phyloP scores from a whole-genome alignment of 139 green algal genomes.

The Eudorina sp. region DNA sequence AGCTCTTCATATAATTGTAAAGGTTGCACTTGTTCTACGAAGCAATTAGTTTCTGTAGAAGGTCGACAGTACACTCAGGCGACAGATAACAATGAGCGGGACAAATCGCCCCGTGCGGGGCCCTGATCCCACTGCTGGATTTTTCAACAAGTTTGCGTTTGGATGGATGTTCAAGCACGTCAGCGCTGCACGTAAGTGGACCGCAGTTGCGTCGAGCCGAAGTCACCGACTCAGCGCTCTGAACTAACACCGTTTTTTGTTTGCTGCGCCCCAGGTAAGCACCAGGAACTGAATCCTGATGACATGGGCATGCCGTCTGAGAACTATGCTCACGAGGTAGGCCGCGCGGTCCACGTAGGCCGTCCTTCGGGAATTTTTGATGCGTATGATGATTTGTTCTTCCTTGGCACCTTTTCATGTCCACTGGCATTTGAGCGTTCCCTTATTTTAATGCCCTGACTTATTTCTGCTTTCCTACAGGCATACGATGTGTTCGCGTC shows the following conservation, averaged over 20 bases:
- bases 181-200: background rate
- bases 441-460: too few species aligned
- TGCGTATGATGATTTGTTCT: too few species aligned
- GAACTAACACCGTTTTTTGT: background rate
- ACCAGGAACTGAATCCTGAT: background rate
- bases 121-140: constrained; percentile 21
- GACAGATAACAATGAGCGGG: background rate
- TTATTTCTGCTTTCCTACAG: background rate
- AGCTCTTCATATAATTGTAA: too few species aligned
- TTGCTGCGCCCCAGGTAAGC: background rate
- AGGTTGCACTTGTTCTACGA: too few species aligned
- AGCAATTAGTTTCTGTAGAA: too few species aligned
- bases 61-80: too few species aligned
- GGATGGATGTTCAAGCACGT: constrained; percentile 37
- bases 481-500: constrained; percentile 3
- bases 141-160: constrained; percentile 42
- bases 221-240: background rate
- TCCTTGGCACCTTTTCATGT: too few species aligned
- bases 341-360: too few species aligned
- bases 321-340: background rate
- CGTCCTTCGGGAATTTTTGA: too few species aligned
- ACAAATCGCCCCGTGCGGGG: background rate
- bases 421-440: too few species aligned
- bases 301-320: constrained; percentile 6
- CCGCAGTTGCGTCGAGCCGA: background rate